phyloP scores from a whole-genome alignment of 371 early-diverging fungal species.

The Apophysomyces trapeziformis region DNA sequence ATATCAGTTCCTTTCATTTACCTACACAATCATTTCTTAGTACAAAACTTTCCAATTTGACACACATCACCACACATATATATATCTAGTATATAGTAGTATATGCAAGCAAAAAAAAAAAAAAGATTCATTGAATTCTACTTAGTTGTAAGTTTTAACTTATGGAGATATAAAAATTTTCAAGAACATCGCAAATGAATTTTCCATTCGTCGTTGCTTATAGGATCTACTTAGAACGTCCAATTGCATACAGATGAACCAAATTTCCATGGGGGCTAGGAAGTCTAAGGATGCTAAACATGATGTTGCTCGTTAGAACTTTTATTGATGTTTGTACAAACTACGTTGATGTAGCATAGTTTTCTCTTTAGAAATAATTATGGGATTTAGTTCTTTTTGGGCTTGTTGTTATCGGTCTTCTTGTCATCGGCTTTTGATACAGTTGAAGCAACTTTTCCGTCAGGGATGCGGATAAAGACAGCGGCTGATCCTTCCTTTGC shows the following conservation, averaged over 20 bases:
- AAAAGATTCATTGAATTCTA: too few relatives aligned
- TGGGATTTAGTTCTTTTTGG: slow-evolving; percentile 12
- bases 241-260: too few relatives aligned
- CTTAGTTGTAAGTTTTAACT: too few relatives aligned
- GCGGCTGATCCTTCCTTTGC: slow-evolving; percentile 62
- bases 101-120: too few relatives aligned
- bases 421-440: slow-evolving; percentile 72
- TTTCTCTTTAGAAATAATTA: background rate
- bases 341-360: background rate
- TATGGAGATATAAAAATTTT: too few relatives aligned
- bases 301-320: background rate
- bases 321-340: slow-evolving; percentile 1
- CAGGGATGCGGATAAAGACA: slow-evolving; percentile 88
- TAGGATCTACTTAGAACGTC: too few relatives aligned
- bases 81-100: too few relatives aligned
- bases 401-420: slow-evolving; percentile 16
- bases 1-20: background rate
- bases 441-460: slow-evolving; percentile 86
- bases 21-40: background rate
- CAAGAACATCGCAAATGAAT: too few relatives aligned
- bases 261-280: too few relatives aligned
- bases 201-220: too few relatives aligned
- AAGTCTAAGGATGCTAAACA: too few relatives aligned
- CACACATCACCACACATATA: too few relatives aligned
- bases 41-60: background rate